Evolutionary conservation across 2,329 filamentous ascomycete species (phyloP), one percentile per base, ranked within the genome.

Genomic region (Fonsecaea erecta): DNA sequence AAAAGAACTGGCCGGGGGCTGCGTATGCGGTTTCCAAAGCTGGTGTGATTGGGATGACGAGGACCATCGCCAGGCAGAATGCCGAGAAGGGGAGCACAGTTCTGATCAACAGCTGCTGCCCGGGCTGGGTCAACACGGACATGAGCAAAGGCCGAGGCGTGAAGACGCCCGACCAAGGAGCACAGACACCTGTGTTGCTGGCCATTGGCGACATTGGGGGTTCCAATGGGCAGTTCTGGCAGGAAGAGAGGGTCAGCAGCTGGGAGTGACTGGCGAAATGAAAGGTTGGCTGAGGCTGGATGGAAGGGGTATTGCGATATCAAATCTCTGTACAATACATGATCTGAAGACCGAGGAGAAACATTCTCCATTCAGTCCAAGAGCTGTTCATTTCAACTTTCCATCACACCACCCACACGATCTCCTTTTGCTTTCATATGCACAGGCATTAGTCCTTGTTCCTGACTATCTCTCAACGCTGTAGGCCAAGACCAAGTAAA

Each of bases 11-110:
- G 73, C 82, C 82, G 1, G 80, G 77, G 40, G 78, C 81, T 2
- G 83, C 80, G 9, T 85, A 85, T 69, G 79, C 79, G 0, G 79
- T 82, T 4, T 77, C 74, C 26, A 82, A 83, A 70, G 78, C 79
- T 5, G 80, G 80, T 2, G 68, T 80, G 11, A 80, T 80, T 60
- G 80, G 76, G 0, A 75, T 76, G 57, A 81, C 80, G 16, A 75
- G 73, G 63, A 76, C 75, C 5, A 58, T 82, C 11, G 80, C 78
- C 2, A 48, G 62, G 28, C 71, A 75, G 37, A 71, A 77, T 67
- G 69, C 71, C 63, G 72, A 74, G n/a, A 74, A 72, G 52, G 77
- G 75, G 1, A 73, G 73, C 9, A 71, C 71, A 5, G 69, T 75
- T 0, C 54, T 80, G 67, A 73, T 81, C 24, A 80, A 81, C 64